Base-by-base conservation (phyloP, 1,139 yeast species). In the Yamadazyma sp. region DNA sequence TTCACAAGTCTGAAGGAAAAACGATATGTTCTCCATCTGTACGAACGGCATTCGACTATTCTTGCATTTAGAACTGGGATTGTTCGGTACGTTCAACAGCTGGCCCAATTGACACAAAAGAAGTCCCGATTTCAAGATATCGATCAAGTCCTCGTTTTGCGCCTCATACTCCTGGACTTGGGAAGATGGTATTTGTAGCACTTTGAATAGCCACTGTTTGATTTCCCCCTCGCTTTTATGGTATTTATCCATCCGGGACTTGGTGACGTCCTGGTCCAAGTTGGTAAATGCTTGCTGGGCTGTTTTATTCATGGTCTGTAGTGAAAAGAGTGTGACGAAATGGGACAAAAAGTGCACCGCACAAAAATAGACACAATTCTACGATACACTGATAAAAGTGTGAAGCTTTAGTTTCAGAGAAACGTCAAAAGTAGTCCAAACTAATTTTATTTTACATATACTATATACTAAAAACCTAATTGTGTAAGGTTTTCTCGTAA, bases 401-500 rank as follows among this genome's bases (percentile, higher is more conserved):
- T n/a, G n/a, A n/a, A n/a, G n/a, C n/a, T n/a, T n/a, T n/a, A n/a
- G n/a, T n/a, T n/a, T n/a, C n/a, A n/a, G n/a, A n/a, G n/a, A n/a
- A n/a, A n/a, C n/a, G n/a, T n/a, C n/a, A n/a, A n/a, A n/a, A n/a
- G n/a, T n/a, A 20, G 22, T 20, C 22, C 22, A 60, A 65, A 23
- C 55, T 75, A n/a, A 56, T 83, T 15, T n/a, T 9, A 23, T 32
- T 32, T 32, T 23, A 14, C 17, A 15, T 5, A 24, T 17, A 25
- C 31, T 31, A 36, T 18, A 18, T 30, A 18, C 33, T 29, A 8
- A 8, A 17, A 5, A 30, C 18, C 29, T 56, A 55, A 34, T 88
- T 88, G 78, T 88, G 96, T 63, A 92, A 78, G 71, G 96, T 89
- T 82, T 92, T 92, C 73, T 92, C 98, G 65, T 87, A 92, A 47